Conservation (phyloP, 495 filamentous ascomycete genomes). For the Lichenothelia convexa region DNA sequence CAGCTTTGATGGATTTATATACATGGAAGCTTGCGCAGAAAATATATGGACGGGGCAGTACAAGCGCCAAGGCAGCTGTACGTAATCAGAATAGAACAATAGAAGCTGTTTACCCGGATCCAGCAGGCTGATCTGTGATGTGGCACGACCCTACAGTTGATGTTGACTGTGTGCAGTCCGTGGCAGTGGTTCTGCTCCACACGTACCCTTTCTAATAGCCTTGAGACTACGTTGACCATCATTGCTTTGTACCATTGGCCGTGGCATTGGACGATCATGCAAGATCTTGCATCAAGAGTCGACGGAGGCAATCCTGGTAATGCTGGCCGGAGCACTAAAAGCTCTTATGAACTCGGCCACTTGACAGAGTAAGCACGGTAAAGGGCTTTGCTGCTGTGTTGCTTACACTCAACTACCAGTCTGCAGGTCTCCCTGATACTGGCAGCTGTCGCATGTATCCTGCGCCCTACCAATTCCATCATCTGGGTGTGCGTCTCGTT, state of each 20-base stretch:
- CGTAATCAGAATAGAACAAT: slow-evolving; percentile 12
- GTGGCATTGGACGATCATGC: slow-evolving; percentile 38
- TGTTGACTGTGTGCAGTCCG: slow-evolving; percentile 60
- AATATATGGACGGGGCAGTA: slow-evolving; percentile 43
- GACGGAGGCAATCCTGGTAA: too few relatives aligned
- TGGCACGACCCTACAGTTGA: slow-evolving; percentile 26
- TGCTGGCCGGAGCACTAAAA: too few relatives aligned
- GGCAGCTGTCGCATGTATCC: slow-evolving; percentile 66
- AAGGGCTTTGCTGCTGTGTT: too few relatives aligned
- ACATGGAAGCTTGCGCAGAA: slow-evolving; percentile 68
- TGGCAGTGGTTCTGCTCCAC: slow-evolving; percentile 98
- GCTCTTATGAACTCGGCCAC: too few relatives aligned
- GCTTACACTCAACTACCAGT: too few relatives aligned
- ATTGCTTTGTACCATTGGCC: slow-evolving; percentile 72
- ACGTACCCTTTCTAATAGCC: slow-evolving; percentile 78
- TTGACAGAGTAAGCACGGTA: too few relatives aligned
- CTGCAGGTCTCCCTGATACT: slow-evolving; percentile 52
- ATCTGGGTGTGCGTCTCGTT: slow-evolving; percentile 53
- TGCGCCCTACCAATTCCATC: slow-evolving; percentile 78
- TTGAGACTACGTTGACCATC: slow-evolving; percentile 76
- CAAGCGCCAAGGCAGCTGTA: slow-evolving; percentile 52
- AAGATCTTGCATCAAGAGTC: too few relatives aligned
- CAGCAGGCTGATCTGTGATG: neutral
- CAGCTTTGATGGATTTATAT: slow-evolving; percentile 67
- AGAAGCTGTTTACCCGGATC: neutral